phyloP scores from a whole-genome alignment of 495 filamentous ascomycete genomes.

The Penicillium nucicola region DNA sequence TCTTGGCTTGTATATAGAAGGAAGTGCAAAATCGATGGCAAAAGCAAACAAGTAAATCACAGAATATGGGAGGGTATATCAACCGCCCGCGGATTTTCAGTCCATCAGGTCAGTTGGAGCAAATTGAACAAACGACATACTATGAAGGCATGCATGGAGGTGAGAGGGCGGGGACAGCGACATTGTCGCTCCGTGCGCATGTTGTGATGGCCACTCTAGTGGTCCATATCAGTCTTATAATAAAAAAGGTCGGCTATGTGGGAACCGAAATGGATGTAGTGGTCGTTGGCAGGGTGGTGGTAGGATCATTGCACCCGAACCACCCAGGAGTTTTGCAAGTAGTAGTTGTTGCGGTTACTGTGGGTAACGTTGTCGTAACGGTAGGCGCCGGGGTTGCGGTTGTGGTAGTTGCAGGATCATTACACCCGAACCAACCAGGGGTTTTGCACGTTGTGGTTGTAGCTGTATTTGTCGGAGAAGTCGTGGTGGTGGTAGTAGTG shows the following conservation, averaged over 20 bases:
- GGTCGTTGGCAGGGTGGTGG: conserved; percentile 36
- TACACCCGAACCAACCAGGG: conserved; percentile 64
- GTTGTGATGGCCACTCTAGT: neutral
- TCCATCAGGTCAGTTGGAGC: neutral
- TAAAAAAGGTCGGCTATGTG: neutral
- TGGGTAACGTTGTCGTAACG: conserved; percentile 23
- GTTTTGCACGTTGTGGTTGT: conserved; percentile 84
- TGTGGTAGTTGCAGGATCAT: conserved; percentile 39
- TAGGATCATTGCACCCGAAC: conserved; percentile 64
- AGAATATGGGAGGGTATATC: conserved; percentile 2
- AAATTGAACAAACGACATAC: neutral
- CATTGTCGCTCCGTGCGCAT: neutral
- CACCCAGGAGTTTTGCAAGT: conserved; percentile 66
- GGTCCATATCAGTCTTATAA: neutral
- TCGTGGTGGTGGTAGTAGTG: conserved; percentile 46
- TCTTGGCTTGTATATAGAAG: too few species aligned
- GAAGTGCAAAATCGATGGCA: too few species aligned
- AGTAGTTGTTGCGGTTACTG: conserved; percentile 17
- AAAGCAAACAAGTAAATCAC: conserved; percentile 1
- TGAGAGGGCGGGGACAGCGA: neutral
- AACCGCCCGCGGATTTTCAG: neutral
- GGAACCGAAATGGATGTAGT: neutral
- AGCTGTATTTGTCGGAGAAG: conserved; percentile 52
- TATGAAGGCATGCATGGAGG: neutral
- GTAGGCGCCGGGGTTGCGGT: conserved; percentile 12